Evolutionary conservation across 176 grass and related monocot genomes (phyloP).

Genomic region (Hordeum marinum): DNA sequence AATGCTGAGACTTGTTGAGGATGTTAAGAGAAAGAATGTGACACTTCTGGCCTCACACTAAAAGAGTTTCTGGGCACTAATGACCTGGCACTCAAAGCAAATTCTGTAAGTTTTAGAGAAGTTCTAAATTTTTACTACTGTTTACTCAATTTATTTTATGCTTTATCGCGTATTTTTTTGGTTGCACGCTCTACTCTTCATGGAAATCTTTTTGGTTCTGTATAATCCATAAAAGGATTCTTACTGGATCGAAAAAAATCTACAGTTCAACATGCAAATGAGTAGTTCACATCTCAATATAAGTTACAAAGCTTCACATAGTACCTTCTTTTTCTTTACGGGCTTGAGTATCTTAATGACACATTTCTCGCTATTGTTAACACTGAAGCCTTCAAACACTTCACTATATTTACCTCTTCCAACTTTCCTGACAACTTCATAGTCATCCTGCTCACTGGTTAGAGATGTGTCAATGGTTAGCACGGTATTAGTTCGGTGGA

Average conservation of each 20-base stretch:
- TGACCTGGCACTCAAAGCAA: background rate
- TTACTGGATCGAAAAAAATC: background rate
- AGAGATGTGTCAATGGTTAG: conserved; percentile 20
- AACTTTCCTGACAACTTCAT: conserved; percentile 93
- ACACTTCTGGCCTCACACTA: background rate
- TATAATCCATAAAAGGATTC: background rate
- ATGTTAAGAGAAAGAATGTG: background rate
- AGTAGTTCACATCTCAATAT: background rate
- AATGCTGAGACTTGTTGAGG: background rate
- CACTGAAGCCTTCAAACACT: conserved; percentile 94
- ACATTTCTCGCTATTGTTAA: conserved; percentile 84
- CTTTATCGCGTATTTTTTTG: background rate
- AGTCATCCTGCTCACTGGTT: conserved; percentile 90
- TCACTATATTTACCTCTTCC: conserved; percentile 99
- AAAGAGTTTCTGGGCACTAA: background rate
- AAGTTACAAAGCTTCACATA: conserved; percentile 5
- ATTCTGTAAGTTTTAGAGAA: background rate
- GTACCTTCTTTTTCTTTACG: conserved; percentile 99
- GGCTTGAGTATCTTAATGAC: conserved; percentile 99
- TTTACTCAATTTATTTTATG: background rate
- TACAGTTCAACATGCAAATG: background rate
- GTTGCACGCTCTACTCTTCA: background rate
- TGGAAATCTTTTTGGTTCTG: background rate
- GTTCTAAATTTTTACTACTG: background rate
- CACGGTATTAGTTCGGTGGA: background rate